Evolutionary conservation across 345 rosid genomes (phyloP).

Genomic region (Brassica incana): DNA sequence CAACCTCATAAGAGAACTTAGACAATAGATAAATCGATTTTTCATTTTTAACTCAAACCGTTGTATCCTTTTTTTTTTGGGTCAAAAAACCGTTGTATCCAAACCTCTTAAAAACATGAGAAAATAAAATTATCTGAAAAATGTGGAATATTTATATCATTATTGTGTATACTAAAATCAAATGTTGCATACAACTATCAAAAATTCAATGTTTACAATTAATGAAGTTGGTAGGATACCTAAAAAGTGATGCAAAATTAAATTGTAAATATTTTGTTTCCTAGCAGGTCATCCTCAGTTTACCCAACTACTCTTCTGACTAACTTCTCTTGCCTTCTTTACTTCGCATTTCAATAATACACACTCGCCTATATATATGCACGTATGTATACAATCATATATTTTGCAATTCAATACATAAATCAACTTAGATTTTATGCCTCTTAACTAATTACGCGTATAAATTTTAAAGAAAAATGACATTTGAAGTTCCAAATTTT

Average conservation of each 20-base stretch:
- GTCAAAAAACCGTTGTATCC: background rate
- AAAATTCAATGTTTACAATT: conserved; percentile 9
- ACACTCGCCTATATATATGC: background rate
- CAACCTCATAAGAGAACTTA: background rate
- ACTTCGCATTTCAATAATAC: conserved; percentile 36
- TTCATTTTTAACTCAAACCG: background rate
- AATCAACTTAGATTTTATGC: too few relatives aligned
- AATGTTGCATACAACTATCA: background rate
- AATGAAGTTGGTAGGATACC: conserved; percentile 44
- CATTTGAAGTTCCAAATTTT: background rate
- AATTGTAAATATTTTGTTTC: conserved; percentile 35
- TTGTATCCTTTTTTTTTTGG: background rate
- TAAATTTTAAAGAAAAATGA: background rate
- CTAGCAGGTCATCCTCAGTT: conserved; percentile 40
- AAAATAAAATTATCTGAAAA: background rate
- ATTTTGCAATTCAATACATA: background rate
- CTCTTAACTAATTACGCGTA: background rate
- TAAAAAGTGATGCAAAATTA: conserved; percentile 35
- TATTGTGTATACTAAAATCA: background rate
- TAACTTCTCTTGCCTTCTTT: conserved; percentile 37
- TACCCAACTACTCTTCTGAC: conserved; percentile 48
- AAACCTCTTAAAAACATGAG: background rate
- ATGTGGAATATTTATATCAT: background rate
- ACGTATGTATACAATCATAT: background rate
- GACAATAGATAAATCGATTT: background rate